These are phyloP conservation scores for Symmetrospora coprosmae DNA, from an alignment of 768 basidiomycete species.

Conservation along the genomic window DNA sequence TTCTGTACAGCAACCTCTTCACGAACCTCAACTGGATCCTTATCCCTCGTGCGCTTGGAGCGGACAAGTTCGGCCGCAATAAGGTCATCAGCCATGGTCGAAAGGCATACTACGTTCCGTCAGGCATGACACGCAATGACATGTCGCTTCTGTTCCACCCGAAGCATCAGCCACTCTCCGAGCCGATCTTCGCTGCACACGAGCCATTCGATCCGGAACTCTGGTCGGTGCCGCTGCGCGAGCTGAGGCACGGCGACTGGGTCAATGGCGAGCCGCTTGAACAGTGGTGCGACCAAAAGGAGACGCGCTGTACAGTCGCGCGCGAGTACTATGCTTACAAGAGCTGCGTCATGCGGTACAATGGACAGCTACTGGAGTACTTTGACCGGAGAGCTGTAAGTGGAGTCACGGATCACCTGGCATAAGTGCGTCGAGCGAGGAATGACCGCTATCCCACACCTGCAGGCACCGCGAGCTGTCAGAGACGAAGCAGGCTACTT, in stretches of 20 bases:
- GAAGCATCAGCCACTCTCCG: not conserved
- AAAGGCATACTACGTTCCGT: conserved; percentile 4
- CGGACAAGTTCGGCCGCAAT: conserved; percentile 4
- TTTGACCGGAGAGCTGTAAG: not conserved
- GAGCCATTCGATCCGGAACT: conserved; percentile 6
- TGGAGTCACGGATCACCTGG: not conserved
- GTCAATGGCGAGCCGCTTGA: not conserved
- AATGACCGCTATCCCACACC: not conserved
- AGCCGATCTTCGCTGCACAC: not conserved
- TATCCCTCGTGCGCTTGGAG: not conserved
- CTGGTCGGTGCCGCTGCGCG: not conserved
- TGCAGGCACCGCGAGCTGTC: not conserved
- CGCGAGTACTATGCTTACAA: not conserved
- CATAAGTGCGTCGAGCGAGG: not conserved
- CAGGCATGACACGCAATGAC: conserved; percentile 1
- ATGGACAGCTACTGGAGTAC: conserved; percentile 5
- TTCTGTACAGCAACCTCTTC: not conserved
- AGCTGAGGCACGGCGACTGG: not conserved
- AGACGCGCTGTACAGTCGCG: not conserved
- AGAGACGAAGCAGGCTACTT: not conserved
- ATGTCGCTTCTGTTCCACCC: not conserved
- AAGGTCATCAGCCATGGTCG: not conserved
- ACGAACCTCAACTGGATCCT: not conserved
- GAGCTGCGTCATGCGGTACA: not conserved
- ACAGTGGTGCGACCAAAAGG: not conserved